Base-by-base conservation (phyloP, 805 yeast genomes). In the Ogataea glucozyma region DNA sequence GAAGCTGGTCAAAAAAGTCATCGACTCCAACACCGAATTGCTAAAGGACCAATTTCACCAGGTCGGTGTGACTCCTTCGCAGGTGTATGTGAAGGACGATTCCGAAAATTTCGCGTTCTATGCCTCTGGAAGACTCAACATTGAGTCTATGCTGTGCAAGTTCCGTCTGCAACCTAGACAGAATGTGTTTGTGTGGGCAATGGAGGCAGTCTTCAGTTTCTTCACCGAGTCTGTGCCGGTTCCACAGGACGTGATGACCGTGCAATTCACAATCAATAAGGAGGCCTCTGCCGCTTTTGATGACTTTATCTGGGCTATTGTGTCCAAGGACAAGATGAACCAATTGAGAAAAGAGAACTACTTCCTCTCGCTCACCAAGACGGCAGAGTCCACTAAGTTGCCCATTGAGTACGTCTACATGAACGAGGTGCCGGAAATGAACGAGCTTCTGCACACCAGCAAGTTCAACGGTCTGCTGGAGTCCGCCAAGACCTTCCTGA, bases 391-490 rank as follows among this genome's bases (percentile, higher is more conserved):
- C 19, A 62, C 74, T 20, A 73, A 76, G 52, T 71, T 91, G 54
- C 96, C 97, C 26, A 55, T 67, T 33, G 79, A 85, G 50, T 86
- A 75, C 59, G 96, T 88, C 20, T 88, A 79, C 68, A 90, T 93
- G 98, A 73, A 85, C 54, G 99, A 93, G 72, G 79, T 79, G 44
- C 74, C 81, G 48, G 98, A 91, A 62, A 73, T 87, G 69, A 88
- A 83, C 52, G 88, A 80, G 4, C 69, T 78, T 44, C 67, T 86
- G 40, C 72, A 75, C 52, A 73, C 80, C 40, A 67, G 70, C 20
- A 76, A 75, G 47, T 72, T 83, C 40, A 65, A 69, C 21, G 70
- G 70, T 23, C 67, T 78, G 22, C 60, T 80, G 46, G 49, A 56
- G 11, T 38, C 47, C 11, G 48, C 57, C 27, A 70, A 68, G 20